Base-by-base conservation (phyloP, 768 basidiomycete species). In the Phylloporus sp. region DNA sequence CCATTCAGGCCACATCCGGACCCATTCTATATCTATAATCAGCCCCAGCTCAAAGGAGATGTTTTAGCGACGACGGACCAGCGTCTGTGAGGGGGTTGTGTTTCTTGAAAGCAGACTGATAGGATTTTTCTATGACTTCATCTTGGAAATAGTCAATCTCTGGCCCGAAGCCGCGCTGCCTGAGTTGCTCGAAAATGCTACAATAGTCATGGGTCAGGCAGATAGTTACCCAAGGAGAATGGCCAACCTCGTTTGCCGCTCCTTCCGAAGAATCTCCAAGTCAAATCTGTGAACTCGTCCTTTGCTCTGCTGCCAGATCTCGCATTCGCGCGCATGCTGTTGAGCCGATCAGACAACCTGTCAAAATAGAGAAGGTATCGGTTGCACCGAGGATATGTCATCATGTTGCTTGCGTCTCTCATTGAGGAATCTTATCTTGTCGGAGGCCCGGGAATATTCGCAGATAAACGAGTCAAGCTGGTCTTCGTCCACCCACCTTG, bases 151-250 rank as follows among this genome's bases (percentile, higher is more conserved):
- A 53, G 0, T 2, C 16, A 9, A 62, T 45, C 38, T 57, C 61
- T 7, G 48, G 34, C 1, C 12, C 55, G 18, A 54, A 62, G 11
- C 61, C 61, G 8, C 23, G 48, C 16, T 52, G 44, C n/a, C 12
- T 34, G 39, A 62, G 57, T 3, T 45, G 52, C 42, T 53, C 48
- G 11, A 63, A 50, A n/a, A 62, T 63, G 32, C 61, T 63, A 20
- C 15, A 22, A 43, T 8, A n/a, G 10, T n/a, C 16, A 26, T 40
- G 45, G 12, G 11, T 39, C 9, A 35, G 15, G 4, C 11, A 1
- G 1, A 26, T 6, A 6, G 16, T 8, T 5, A 7, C 7, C 10
- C 5, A 40, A 23, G 18, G 18, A 15, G 4, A 40, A 13, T 15
- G 5, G 4, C 50, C n/a, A 22, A 58, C 60, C 60, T 42, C 8